Evolutionary conservation across 495 filamentous ascomycete species (phyloP).

Genomic region (Penicillium lividum): DNA sequence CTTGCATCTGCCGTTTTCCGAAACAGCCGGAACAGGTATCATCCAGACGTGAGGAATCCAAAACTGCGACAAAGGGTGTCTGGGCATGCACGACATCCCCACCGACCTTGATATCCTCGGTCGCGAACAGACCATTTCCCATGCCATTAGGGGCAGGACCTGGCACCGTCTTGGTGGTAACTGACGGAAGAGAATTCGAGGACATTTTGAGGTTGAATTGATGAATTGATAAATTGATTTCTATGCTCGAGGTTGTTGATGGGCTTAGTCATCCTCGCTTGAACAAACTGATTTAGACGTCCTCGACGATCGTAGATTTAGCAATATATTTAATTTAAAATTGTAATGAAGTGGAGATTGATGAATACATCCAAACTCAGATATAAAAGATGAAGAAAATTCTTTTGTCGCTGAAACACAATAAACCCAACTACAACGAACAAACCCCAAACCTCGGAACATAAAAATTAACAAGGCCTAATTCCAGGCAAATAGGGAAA

Average conservation of each 20-base stretch:
- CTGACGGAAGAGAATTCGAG: slow-evolving; percentile 20
- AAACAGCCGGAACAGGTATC: slow-evolving; percentile 50
- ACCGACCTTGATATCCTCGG: slow-evolving; percentile 33
- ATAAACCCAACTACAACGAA: slow-evolving; percentile 20
- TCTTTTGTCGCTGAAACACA: slow-evolving; percentile 37
- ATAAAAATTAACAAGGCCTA: slow-evolving; percentile 17
- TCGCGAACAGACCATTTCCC: slow-evolving; percentile 47
- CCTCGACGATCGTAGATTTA: background rate
- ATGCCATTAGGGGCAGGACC: slow-evolving; percentile 32
- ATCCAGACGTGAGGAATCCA: slow-evolving; percentile 42
- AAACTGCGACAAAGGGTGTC: slow-evolving; percentile 43
- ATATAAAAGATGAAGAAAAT: slow-evolving; percentile 12
- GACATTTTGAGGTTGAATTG: slow-evolving; percentile 21
- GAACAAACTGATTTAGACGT: background rate
- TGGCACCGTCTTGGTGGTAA: slow-evolving; percentile 31
- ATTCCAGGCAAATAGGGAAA: slow-evolving; percentile 13
- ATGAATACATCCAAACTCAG: slow-evolving; percentile 5
- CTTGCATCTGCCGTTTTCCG: slow-evolving; percentile 31
- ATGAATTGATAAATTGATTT: background rate
- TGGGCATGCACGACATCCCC: slow-evolving; percentile 42
- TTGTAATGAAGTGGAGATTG: slow-evolving; percentile 20
- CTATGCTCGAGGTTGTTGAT: background rate
- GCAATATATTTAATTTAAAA: too few species aligned
- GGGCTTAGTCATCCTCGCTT: slow-evolving; percentile 17
- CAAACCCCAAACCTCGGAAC: background rate